Percentiles rank a stretch among this genome's conserved stretches.
phyloP scores from a whole-genome alignment of 2,329 filamentous ascomycete genomes.

The Podosphaera fusca region DNA sequence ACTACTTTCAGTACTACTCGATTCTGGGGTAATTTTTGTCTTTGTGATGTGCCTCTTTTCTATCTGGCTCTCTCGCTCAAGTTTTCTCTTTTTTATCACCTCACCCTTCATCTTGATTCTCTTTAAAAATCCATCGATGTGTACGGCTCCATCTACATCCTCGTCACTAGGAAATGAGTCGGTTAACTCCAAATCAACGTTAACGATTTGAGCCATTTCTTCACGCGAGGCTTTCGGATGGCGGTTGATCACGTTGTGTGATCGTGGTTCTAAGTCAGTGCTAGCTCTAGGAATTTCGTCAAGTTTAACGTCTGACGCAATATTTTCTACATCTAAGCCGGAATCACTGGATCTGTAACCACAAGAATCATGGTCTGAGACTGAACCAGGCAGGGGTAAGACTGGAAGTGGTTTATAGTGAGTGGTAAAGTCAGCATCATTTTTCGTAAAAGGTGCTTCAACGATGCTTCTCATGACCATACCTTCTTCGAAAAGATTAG shows the following conservation, averaged over 20 bases:
- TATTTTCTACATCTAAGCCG: not conserved
- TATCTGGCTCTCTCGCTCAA: too few species aligned
- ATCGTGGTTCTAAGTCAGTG: too few species aligned
- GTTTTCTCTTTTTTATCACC: not conserved
- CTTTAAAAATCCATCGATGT: constrained; percentile 43
- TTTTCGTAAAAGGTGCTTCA: constrained; percentile 6
- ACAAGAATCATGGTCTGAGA: not conserved
- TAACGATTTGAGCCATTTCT: too few species aligned
- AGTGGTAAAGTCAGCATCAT: constrained; percentile 3
- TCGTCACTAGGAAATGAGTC: constrained; percentile 16
- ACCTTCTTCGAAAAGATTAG: constrained; percentile 47
- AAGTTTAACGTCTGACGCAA: too few species aligned
- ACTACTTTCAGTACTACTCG: too few species aligned
- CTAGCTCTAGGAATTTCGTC: too few species aligned
- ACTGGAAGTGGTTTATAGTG: constrained; percentile 9
- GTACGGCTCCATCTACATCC: constrained; percentile 37
- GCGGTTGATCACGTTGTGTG: too few species aligned
- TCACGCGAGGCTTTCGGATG: too few species aligned
- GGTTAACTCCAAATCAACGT: constrained; percentile 15
- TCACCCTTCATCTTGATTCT: constrained; percentile 20
- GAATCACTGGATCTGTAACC: not conserved
- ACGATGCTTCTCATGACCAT: constrained; percentile 27
- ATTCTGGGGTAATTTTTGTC: too few species aligned
- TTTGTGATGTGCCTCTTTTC: too few species aligned
- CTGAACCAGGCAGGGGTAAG: not conserved